phyloP scores from a whole-genome alignment of 2,329 filamentous ascomycete species.

The Colletotrichum tropicale region DNA sequence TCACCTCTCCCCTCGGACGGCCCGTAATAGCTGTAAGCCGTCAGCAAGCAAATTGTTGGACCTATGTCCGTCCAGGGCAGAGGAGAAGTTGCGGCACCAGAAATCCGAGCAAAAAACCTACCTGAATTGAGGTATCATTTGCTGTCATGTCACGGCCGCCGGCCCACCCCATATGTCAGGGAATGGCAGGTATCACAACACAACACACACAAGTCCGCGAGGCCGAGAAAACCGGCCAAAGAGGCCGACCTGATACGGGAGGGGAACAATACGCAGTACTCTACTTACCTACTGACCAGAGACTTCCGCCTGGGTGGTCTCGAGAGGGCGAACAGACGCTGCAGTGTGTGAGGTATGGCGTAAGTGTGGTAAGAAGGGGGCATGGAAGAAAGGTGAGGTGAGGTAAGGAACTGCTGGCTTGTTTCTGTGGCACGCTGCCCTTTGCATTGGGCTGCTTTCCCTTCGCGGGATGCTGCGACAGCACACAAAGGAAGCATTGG shows the following conservation, averaged over 20 bases:
- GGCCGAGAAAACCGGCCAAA: background rate
- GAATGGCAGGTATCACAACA: background rate
- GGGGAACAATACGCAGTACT: background rate
- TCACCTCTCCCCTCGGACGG: background rate
- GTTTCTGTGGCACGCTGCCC: background rate
- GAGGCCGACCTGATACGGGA: background rate
- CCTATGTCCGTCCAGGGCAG: background rate
- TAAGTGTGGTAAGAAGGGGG: background rate
- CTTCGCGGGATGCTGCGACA: constrained; percentile 10
- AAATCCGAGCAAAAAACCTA: background rate
- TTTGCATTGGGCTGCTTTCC: background rate
- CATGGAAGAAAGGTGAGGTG: background rate
- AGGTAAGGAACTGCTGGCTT: background rate
- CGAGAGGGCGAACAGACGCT: background rate
- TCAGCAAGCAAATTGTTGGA: background rate
- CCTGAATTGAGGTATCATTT: background rate
- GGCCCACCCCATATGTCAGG: background rate
- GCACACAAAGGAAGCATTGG: constrained; percentile 8
- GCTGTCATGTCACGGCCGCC: background rate
- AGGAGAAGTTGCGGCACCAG: background rate
- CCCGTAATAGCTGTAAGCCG: background rate
- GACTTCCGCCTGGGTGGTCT: background rate
- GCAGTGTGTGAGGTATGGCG: background rate
- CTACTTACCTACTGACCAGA: background rate
- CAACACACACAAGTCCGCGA: background rate